Base-by-base conservation (phyloP, 257 asterid species). In the Paulownia fortunei region DNA sequence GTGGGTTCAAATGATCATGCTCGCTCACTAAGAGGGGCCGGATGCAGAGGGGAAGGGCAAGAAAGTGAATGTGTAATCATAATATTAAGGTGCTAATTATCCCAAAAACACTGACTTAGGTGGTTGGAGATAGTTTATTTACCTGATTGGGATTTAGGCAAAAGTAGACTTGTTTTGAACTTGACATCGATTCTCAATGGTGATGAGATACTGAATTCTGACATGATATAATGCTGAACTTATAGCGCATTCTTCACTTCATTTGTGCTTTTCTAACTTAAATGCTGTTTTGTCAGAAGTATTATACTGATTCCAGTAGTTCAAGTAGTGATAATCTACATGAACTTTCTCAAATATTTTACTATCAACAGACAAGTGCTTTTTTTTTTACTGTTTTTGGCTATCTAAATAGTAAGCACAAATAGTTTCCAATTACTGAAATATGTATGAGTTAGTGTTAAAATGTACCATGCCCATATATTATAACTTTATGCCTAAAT, bases 1-100 rank as follows among this genome's bases (percentile, higher is more conserved):
- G 30, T 21, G 65, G 79, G 61, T 77, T 16, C 55, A 79, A 58
- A 70, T 82, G 72, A 49, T 72, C 21, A n/a, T 21, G 51, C 44
- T 73, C 12, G 13, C 69, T 67, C 68, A 27, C 52, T 71, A 24
- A 16, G 62, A 15, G 47, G 70, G 47, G 42, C n/a, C 37, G 26
- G 19, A 7, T 39, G 11, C 21, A 51, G 32, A 3, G 30, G 44
- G 11, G 77, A 60, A 23, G 49, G 44, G 27, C 37, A 71, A 24
- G 61, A 21, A 59, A 55, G 49, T 21, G 44, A 55, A 16, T 51
- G 15, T 60, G 65, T 27, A 42, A 54, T 76, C 68, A 49, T 32
- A 60, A 27, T 67, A 69, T 46, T 46, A 47, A 8, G 26, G 42
- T 66, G 61, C 56, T 18, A 41, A 5, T 32, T 59, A 32, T 41